phyloP scores from a whole-genome alignment of 495 filamentous ascomycete genomes.

The Penicillium silybi region DNA sequence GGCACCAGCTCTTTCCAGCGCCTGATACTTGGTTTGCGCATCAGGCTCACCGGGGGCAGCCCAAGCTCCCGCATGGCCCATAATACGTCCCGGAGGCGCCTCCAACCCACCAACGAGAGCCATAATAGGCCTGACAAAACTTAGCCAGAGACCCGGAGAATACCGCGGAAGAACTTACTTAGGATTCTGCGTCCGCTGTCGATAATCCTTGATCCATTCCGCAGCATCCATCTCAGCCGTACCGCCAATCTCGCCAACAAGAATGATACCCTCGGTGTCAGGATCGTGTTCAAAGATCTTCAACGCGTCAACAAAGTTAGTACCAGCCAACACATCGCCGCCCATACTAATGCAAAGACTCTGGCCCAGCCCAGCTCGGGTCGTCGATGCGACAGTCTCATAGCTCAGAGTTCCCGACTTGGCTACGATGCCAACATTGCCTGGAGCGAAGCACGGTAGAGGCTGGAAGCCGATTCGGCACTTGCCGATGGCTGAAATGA shows the following conservation, averaged over 20 bases:
- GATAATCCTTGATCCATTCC: conserved; percentile 72
- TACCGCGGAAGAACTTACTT: conserved; percentile 52
- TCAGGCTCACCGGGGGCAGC: conserved; percentile 62
- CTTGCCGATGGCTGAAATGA: conserved; percentile 75
- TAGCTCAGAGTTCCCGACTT: conserved; percentile 90
- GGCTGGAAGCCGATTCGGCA: conserved; percentile 90
- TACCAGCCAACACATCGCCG: conserved; percentile 80
- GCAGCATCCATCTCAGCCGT: conserved; percentile 76
- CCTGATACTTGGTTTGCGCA: conserved; percentile 60
- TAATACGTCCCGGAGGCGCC: conserved; percentile 64
- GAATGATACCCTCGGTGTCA: conserved; percentile 74
- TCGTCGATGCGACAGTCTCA: conserved; percentile 81
- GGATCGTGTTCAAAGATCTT: conserved; percentile 68
- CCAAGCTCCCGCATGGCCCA: conserved; percentile 89
- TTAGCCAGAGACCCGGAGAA: conserved; percentile 3
- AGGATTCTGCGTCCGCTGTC: conserved; percentile 51
- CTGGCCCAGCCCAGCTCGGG: conserved; percentile 77
- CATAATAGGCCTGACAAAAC: conserved; percentile 62
- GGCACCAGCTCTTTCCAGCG: conserved; percentile 66
- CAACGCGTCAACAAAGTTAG: conserved; percentile 74
- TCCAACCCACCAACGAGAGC: conserved; percentile 70
- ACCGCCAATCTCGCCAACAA: conserved; percentile 88
- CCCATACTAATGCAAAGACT: conserved; percentile 85
- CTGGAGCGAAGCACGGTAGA: conserved; percentile 67
- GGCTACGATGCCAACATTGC: conserved; percentile 75